Evolutionary conservation across 2,329 filamentous ascomycete genomes (phyloP), one percentile per base, ranked within the genome.

Genomic region (Ceratocystiopsis minuta): DNA sequence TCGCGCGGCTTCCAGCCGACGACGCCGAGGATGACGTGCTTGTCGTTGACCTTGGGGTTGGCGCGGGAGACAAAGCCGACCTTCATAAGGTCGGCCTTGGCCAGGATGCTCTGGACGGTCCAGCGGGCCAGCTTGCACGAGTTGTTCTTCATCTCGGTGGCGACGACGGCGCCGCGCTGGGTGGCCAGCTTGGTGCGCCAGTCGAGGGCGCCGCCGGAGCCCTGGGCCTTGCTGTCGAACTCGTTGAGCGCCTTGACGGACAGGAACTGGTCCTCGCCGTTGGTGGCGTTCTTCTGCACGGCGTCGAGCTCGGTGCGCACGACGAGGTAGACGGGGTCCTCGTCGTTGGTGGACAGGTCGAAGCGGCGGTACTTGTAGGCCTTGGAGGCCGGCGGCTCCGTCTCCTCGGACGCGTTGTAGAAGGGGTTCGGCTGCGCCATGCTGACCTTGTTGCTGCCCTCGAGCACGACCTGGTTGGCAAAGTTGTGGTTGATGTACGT

Each of bases 101-200:
- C 87, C 45, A 98, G 75, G 56, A 98, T 95, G 57, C 81, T 84
- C 70, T 98, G 90, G 36, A 88, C 85, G 31, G 90, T 94, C 90
- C 90, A 98, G 60, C 90, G 73, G 45, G 90, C 90, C 48, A 98
- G 78, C 71, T 98, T 98, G 80, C 85, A 93, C 57, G 78, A 86
- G 75, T 98, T 98, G 76, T 98, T 98, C 83, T 98, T 98, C 90
- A 98, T 98, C 69, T 98, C 90, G 13, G 90, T 98, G 16, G 90
- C 90, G 20, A 98, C 82, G 36, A 98, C 88, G 44, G 90, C 90
- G 76, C 90, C 90, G 55, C 90, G 81, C 68, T 95, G 87, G 53
- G 79, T 85, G 49, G 83, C 81, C 46, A 98, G 75, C 74, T 98
- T 98, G 52, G 78, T 80, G 59, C 90, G 75, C 90, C 90, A 98